phyloP scores from a whole-genome alignment of 2,329 filamentous ascomycete species.

The Apiospora saccharicola region DNA sequence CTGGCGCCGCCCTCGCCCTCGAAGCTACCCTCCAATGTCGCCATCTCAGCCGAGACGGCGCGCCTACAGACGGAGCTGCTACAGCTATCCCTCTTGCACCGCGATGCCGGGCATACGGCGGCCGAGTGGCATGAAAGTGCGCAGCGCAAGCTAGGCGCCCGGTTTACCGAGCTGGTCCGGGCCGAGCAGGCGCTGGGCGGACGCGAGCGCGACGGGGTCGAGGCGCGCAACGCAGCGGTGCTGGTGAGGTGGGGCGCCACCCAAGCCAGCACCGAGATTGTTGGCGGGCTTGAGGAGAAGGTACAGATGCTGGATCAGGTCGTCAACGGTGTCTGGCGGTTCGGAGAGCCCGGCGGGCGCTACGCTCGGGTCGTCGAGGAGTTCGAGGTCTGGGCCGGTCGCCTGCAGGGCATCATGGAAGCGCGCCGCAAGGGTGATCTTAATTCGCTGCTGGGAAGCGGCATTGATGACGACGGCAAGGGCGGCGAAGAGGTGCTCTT shows the following conservation, averaged over 20 bases:
- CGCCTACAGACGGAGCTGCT: constrained; percentile 70
- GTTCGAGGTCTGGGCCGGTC: constrained; percentile 67
- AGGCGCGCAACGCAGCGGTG: constrained; percentile 59
- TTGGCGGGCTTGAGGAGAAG: constrained; percentile 57
- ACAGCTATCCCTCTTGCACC: constrained; percentile 70
- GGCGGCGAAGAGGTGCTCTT: constrained; percentile 51
- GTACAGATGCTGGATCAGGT: constrained; percentile 65
- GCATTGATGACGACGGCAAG: constrained; percentile 41
- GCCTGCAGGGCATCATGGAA: constrained; percentile 55
- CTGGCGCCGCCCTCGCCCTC: constrained; percentile 68
- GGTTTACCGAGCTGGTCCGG: constrained; percentile 51
- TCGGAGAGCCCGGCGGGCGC: constrained; percentile 63
- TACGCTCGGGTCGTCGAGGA: constrained; percentile 61
- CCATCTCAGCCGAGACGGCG: constrained; percentile 63
- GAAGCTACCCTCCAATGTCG: constrained; percentile 67
- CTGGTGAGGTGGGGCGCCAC: constrained; percentile 57
- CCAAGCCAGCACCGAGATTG: constrained; percentile 41
- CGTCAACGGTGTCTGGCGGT: constrained; percentile 62
- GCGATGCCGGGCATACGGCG: constrained; percentile 54
- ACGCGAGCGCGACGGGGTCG: constrained; percentile 53
- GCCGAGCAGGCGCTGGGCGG: constrained; percentile 45
- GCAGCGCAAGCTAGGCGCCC: constrained; percentile 51
- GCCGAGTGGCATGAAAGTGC: constrained; percentile 65
- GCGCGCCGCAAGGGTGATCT: constrained; percentile 48
- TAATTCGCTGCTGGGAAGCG: constrained; percentile 43